phyloP scores from a whole-genome alignment of 1,139 yeast species.

The Yamadazyma sp. region DNA sequence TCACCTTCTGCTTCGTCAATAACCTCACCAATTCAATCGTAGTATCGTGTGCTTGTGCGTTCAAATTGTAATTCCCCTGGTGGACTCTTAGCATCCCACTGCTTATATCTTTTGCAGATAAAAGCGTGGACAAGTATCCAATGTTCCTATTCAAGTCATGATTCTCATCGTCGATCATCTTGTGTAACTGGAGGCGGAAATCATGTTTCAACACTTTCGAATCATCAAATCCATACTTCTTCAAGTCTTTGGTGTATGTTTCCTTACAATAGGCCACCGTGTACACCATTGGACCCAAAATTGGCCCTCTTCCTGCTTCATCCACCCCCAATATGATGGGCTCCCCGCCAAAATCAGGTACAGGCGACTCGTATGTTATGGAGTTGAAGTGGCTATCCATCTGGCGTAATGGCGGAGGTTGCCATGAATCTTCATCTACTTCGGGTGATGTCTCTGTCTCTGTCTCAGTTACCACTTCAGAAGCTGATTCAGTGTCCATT shows the following conservation, averaged over 20 bases:
- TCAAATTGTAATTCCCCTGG: constrained; percentile 71
- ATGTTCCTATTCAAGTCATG: constrained; percentile 55
- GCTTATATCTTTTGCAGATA: constrained; percentile 87
- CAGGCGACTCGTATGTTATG: constrained; percentile 34
- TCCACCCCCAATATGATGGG: constrained; percentile 78
- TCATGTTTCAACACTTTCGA: constrained; percentile 83
- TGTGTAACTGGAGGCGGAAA: constrained; percentile 61
- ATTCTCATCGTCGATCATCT: constrained; percentile 49
- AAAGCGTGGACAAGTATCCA: constrained; percentile 86
- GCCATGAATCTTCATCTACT: constrained; percentile 18
- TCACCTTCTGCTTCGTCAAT: constrained; percentile 61
- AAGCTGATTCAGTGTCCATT: not conserved
- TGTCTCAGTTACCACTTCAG: not conserved
- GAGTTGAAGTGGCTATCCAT: constrained; percentile 29
- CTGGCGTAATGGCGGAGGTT: constrained; percentile 33
- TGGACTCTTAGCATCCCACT: constrained; percentile 75
- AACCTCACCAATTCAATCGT: constrained; percentile 74
- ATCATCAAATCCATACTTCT: constrained; percentile 83
- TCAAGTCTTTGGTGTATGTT: constrained; percentile 49
- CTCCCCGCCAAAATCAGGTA: constrained; percentile 22
- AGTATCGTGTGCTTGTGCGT: constrained; percentile 95
- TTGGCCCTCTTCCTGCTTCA: constrained; percentile 99
- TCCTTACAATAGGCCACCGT: constrained; percentile 78
- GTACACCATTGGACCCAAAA: constrained; percentile 95
- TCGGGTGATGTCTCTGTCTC: not conserved